Evolutionary conservation across 202 grass and related monocot species (phyloP), one percentile per base, ranked within the genome.

Genomic region (Digitaria exilis): DNA sequence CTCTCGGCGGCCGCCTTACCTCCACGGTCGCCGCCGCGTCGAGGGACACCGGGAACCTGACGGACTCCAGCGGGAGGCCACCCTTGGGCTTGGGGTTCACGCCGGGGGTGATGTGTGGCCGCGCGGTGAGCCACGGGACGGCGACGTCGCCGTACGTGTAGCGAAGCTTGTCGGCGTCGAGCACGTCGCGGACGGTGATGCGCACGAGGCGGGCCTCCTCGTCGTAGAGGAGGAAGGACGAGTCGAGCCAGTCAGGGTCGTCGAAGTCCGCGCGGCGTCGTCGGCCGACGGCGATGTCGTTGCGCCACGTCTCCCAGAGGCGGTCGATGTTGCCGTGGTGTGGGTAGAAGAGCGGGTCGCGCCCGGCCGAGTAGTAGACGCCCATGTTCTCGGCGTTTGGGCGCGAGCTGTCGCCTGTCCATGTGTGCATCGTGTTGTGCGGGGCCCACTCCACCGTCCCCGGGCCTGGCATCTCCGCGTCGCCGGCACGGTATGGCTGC

Each of bases 331-430:
- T 94, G 25, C 48, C 6, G 48, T 97, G 94, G 82, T 97, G 94
- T 5, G 84, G 67, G 64, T 86, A 97, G 85, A 97, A 91, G 69
- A 94, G 25, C 0, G 94, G 94, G 68, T 97, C 94, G 10, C 91
- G 87, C 0, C 79, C 87, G 22, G 94, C 87, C 0, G 89, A 73
- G 87, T 97, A 97, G 70, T 88, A 88, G 6, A 24, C 78, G 18
- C 91, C 94, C 94, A 97, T 94, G 41, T 94, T 44, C 82, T 94
- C 94, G 6, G 7, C 4, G 45, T 82, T 71, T 5, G 73, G 72
- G 28, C 50, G 65, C 2, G 7, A 55, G 3, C 56, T 13, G 67
- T 94, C 91, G 18, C 94, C 91, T 5, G 82, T 76, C 94, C 91
- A 97, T 0, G 14, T 1, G 69, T 97, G 91, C 54, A 97, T 14